Conservation (phyloP, 768 basidiomycete species). For the Albatrellus ellisii region DNA sequence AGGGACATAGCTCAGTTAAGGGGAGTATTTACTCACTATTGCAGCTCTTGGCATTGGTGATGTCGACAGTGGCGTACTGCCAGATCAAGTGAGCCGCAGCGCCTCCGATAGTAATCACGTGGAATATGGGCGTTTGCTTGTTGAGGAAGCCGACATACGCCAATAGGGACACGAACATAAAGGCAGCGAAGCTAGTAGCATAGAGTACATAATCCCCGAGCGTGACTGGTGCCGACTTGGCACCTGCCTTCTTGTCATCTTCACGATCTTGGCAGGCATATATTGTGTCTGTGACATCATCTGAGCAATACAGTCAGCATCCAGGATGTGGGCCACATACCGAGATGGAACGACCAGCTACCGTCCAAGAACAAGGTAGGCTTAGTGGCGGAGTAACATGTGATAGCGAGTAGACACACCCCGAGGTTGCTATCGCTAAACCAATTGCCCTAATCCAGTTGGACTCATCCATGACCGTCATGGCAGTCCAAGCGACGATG, state of each 20-base stretch:
- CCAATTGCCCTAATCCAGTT: no score
- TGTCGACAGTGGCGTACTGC: conserved; percentile 33
- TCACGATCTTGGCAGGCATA: conserved; percentile 72
- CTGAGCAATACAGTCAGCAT: no score
- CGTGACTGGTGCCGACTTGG: conserved; percentile 64
- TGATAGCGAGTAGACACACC: no score
- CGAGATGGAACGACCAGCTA: neutral
- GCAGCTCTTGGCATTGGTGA: conserved; percentile 33
- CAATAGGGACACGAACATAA: conserved; percentile 38
- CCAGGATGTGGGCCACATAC: neutral
- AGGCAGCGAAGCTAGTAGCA: conserved; percentile 38
- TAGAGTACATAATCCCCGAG: conserved; percentile 49
- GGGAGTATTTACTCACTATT: conserved; percentile 34
- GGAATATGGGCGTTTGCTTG: conserved; percentile 35
- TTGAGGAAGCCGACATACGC: conserved; percentile 40
- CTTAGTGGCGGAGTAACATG: neutral
- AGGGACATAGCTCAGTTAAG: neutral
- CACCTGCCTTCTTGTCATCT: conserved; percentile 59
- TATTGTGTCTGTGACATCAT: conserved; percentile 49
- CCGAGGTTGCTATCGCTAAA: no score
- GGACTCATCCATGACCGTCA: neutral
- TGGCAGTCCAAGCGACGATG: neutral
- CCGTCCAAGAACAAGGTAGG: neutral
- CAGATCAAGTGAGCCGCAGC: conserved; percentile 31
- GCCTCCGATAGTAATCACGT: conserved; percentile 32